Evolutionary conservation across 2,329 filamentous ascomycete genomes (phyloP).

Genomic region (Neopestalotiopsis sp.): DNA sequence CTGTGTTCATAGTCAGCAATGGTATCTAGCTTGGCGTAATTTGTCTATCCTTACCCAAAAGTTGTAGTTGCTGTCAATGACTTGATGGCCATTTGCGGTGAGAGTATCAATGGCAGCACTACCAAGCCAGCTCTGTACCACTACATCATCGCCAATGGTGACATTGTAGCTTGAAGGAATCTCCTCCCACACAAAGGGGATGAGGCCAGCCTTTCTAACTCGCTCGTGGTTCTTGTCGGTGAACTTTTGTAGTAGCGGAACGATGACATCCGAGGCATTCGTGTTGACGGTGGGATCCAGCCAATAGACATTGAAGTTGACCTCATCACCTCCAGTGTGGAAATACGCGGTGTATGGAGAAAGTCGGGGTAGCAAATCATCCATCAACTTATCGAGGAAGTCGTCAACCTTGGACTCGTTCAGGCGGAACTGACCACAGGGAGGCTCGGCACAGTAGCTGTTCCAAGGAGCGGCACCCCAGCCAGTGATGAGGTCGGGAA

Average conservation of each 20-base stretch:
- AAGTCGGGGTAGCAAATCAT: constrained; percentile 78
- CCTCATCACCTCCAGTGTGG: constrained; percentile 88
- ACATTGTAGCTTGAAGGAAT: constrained; percentile 82
- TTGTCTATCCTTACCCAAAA: constrained; percentile 66
- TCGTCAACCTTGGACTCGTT: constrained; percentile 73
- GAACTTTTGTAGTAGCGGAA: constrained; percentile 80
- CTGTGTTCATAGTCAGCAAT: constrained; percentile 41
- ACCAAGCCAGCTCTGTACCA: constrained; percentile 82
- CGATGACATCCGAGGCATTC: constrained; percentile 68
- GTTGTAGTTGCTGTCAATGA: constrained; percentile 77
- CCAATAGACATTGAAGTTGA: constrained; percentile 76
- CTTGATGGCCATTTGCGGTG: constrained; percentile 69
- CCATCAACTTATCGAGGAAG: constrained; percentile 75
- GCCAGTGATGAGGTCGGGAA: constrained; percentile 75
- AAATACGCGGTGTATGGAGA: constrained; percentile 75
- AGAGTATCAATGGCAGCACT: constrained; percentile 65
- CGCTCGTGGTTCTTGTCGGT: constrained; percentile 72
- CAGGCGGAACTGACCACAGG: constrained; percentile 75
- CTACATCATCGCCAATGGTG: constrained; percentile 70
- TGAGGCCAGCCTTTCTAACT: constrained; percentile 67
- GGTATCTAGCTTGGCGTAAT: background rate
- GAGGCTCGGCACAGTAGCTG: constrained; percentile 66
- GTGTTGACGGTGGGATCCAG: constrained; percentile 76
- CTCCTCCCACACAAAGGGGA: constrained; percentile 87
- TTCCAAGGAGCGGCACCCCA: constrained; percentile 62